Evolutionary conservation across 2,329 filamentous ascomycete species (phyloP).

Genomic region (Orbilia blumenaviensis): DNA sequence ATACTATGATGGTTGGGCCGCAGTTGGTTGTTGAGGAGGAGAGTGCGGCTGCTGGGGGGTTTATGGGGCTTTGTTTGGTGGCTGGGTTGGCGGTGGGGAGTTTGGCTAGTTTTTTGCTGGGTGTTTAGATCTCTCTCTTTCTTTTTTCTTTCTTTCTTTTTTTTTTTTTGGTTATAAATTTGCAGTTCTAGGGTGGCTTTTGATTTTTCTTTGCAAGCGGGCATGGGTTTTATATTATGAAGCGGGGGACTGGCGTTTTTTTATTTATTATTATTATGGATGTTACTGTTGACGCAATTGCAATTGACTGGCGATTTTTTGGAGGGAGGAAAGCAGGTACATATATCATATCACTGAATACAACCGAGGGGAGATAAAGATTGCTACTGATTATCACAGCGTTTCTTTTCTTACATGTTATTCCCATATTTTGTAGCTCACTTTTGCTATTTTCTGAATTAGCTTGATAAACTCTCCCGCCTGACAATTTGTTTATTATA

Average conservation of each 20-base stretch:
- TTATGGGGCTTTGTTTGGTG: conserved; percentile 73
- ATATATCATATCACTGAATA: no score
- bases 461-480: no score
- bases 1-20: conserved; percentile 88
- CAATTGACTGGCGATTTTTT: not conserved
- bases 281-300: no score
- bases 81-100: conserved; percentile 46
- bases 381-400: not conserved
- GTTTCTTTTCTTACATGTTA: not conserved
- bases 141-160: not conserved
- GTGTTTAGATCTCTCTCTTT: not conserved
- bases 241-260: conserved; percentile 19
- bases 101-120: conserved; percentile 40
- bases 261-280: not conserved
- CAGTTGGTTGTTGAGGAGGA: conserved; percentile 84
- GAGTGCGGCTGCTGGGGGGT: conserved; percentile 86
- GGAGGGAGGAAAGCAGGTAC: no score
- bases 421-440: no score
- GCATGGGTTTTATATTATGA: not conserved
- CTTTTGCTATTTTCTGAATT: no score
- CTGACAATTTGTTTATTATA: no score
- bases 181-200: not conserved
- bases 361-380: no score
- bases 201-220: no score
- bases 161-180: conserved; percentile 7